Percentiles rank a stretch among this genome's conserved stretches.
These are phyloP conservation scores for Cardamine occulta DNA, from an alignment of 345 rosid species.

Conservation along the genomic window DNA sequence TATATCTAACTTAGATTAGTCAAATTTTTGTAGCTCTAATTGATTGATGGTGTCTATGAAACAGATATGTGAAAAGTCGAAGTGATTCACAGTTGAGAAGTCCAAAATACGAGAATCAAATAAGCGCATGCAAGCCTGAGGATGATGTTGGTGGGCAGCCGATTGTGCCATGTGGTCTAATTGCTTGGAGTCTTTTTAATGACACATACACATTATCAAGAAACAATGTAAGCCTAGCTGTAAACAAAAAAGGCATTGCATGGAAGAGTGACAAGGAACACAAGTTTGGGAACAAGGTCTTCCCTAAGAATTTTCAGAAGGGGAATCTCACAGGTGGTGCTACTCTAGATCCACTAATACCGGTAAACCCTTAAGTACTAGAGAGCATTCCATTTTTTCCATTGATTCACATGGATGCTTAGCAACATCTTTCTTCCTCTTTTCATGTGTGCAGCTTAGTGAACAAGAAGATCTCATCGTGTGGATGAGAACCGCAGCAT, in stretches of 20 bases:
- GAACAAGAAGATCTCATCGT: conserved; percentile 95
- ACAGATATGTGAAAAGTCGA: conserved; percentile 96
- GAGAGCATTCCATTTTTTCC: conserved; percentile 2
- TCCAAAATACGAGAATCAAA: conserved; percentile 42
- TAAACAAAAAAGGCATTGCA: conserved; percentile 75
- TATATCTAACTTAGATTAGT: conserved; percentile 4
- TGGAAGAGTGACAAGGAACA: conserved; percentile 97
- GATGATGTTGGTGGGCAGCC: conserved; percentile 47
- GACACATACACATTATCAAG: conserved; percentile 72
- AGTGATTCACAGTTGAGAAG: conserved; percentile 73
- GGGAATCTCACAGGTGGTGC: conserved; percentile 70
- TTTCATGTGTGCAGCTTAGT: conserved; percentile 62
- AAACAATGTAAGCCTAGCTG: conserved; percentile 48
- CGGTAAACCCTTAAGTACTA: conserved; percentile 46
- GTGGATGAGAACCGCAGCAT: conserved; percentile 99
- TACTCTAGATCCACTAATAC: conserved; percentile 45
- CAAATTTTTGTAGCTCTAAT: conserved; percentile 5
- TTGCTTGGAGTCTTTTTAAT: conserved; percentile 99
- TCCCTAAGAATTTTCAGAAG: conserved; percentile 79
- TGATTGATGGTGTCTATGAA: conserved; percentile 15
- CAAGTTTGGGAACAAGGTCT: conserved; percentile 83
- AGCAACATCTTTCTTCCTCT: conserved; percentile 17
- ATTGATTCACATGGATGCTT: conserved; percentile 17
- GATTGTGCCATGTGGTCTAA: conserved; percentile 97
- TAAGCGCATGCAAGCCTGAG: conserved; percentile 75